Percentiles rank a stretch among this genome's conserved stretches.
These are phyloP conservation scores for Kickxella alabastrina DNA, from an alignment of 192 early-diverging fungal genomes.

Conservation along the genomic window DNA sequence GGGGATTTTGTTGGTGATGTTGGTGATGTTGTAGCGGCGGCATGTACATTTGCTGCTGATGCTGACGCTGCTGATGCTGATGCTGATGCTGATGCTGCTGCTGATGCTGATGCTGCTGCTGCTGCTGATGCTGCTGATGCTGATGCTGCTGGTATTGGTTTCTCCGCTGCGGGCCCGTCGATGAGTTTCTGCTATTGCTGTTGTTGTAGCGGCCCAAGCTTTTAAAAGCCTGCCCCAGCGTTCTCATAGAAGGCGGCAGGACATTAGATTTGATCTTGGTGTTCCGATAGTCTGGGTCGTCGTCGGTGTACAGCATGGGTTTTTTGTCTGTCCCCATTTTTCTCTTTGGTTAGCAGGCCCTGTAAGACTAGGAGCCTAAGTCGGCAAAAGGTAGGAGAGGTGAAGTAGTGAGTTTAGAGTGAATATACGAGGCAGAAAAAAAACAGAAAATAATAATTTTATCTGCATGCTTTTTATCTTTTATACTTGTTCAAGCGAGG, in stretches of 20 bases:
- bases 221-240: too few relatives aligned
- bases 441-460: not conserved
- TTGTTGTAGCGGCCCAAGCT: too few relatives aligned
- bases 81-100: conserved; percentile 4
- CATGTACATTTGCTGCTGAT: not conserved
- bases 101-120: not conserved
- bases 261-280: conserved; percentile 18
- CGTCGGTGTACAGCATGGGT: conserved; percentile 22
- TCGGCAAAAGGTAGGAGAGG: too few relatives aligned
- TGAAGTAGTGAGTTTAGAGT: too few relatives aligned
- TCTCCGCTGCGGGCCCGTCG: not conserved
- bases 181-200: too few relatives aligned
- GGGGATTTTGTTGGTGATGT: not conserved
- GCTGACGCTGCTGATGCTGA: not conserved
- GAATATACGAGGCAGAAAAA: not conserved
- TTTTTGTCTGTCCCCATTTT: conserved; percentile 11
- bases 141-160: conserved; percentile 3
- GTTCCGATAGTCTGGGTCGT: conserved; percentile 21
- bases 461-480: too few relatives aligned
- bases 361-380: too few relatives aligned
- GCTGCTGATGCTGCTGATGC: not conserved
- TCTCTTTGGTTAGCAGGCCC: not conserved
- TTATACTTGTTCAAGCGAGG: too few relatives aligned
- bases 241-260: conserved; percentile 20
- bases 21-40: conserved; percentile 2